phyloP scores from a whole-genome alignment of 768 basidiomycete genomes.

The Lactarius sp. region DNA sequence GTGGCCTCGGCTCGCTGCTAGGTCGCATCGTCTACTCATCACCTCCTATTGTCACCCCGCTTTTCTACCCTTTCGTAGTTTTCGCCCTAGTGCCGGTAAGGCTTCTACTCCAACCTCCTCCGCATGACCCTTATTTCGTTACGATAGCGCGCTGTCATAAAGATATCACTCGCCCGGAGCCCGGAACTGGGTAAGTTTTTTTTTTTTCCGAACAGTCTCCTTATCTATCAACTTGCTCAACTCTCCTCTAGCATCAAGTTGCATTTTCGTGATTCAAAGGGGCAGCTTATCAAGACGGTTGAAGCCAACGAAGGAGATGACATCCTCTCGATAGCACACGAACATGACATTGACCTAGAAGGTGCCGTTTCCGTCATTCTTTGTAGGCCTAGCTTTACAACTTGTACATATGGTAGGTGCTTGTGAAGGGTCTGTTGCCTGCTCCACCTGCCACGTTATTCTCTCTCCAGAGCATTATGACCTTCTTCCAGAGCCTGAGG shows the following conservation, averaged over 20 bases:
- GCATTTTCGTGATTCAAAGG: conserved; percentile 87
- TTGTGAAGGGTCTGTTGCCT: conserved; percentile 94
- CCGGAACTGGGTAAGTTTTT: conserved; percentile 59
- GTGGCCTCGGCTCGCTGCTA: conserved; percentile 11
- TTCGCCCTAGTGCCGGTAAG: conserved; percentile 11
- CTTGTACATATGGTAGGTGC: conserved; percentile 55
- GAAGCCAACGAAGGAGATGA: conserved; percentile 95
- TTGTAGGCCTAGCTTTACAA: background rate
- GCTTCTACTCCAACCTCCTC: background rate
- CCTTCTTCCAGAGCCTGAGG: conserved; percentile 84
- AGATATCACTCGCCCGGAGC: conserved; percentile 52
- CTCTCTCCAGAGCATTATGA: conserved; percentile 79
- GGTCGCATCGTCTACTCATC: background rate
- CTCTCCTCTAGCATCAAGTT: conserved; percentile 64
- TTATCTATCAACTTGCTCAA: background rate
- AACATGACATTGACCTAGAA: conserved; percentile 94
- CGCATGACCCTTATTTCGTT: background rate
- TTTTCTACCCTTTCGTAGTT: background rate
- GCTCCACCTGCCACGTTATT: conserved; percentile 96
- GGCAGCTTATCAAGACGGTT: conserved; percentile 75
- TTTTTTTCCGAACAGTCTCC: background rate
- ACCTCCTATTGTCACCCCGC: background rate
- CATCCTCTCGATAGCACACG: conserved; percentile 84
- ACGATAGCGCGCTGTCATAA: conserved; percentile 40
- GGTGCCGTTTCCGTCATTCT: conserved; percentile 41